Base-by-base conservation (phyloP, 2,329 filamentous ascomycete species). In the Xylariaceae sp. region DNA sequence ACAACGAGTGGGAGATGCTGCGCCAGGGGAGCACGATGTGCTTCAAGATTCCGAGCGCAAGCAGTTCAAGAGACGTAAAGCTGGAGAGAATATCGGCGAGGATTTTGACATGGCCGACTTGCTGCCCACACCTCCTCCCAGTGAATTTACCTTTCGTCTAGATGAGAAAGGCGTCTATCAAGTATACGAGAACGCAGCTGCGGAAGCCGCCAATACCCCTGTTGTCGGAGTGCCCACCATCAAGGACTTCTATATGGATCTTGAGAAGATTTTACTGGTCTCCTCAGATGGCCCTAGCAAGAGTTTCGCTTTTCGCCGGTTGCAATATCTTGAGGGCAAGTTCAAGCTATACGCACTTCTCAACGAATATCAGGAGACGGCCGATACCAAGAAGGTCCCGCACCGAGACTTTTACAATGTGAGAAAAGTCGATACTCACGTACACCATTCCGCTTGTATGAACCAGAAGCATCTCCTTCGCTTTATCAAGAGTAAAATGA, bases 401-500 rank as follows among this genome's bases (percentile, higher is more conserved):
- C 94, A 99, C 75, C 87, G 94, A 78, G 94, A 99, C 75, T 99
- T 99, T 72, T 99, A 99, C 79, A 99, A 99, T 71, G 94, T 99
- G 53, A 85, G 94, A 72, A 99, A 99, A 74, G 94, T 99, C 54
- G 94, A 99, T 72, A 99, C 94, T 7, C 94, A 99, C 81, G 94
- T 99, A 68, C 94, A 99, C 73, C 94, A 99, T 74, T 99, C 94
- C 13, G 94, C 94, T 23, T 99, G 94, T 74, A 99, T 99, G 94
- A 99, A 99, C 72, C 94, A 99, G 75, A 99, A 99, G 76, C 94
- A 99, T 81, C 78, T 99, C 59, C 79, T 99, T 62, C 90, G 94
- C 57, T 99, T 99, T 76, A 99, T 99, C 79, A 99, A 99, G 77
- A 96, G 92, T 76, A 99, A 99, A 77, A 97, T 99, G 91, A 97